Evolutionary conservation across 257 asterid species (phyloP).

Genomic region (Salvia hispanica): DNA sequence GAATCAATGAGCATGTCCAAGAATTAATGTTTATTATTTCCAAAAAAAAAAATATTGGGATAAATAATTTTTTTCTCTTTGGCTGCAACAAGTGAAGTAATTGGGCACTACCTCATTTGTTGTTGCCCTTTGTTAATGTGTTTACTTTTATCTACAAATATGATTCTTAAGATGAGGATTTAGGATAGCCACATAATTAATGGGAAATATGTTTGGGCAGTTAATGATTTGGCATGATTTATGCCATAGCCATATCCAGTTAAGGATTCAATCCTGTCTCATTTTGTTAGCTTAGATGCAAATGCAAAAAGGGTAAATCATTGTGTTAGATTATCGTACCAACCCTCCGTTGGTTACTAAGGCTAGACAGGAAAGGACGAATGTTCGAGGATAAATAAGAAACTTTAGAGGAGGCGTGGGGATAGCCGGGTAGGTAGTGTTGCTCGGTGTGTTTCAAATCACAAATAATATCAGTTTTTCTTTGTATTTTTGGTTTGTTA

Average conservation of each 20-base stretch:
- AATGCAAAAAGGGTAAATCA: no score
- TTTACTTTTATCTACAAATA: not conserved
- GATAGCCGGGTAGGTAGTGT: not conserved
- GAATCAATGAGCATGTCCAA: conserved; percentile 25
- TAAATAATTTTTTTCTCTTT: no score
- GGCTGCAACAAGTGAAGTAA: no score
- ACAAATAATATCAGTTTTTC: not conserved
- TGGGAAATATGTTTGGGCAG: no score
- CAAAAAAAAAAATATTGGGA: no score
- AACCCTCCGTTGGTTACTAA: not conserved
- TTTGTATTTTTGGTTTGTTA: no score
- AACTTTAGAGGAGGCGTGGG: not conserved
- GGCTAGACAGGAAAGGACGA: not conserved
- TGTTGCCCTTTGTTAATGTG: not conserved
- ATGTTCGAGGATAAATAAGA: not conserved
- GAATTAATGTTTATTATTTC: no score
- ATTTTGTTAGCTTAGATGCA: no score
- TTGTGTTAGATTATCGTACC: not conserved
- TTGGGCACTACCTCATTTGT: no score
- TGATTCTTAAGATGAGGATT: not conserved
- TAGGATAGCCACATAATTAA: not conserved
- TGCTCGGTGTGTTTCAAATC: not conserved
- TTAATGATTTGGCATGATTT: no score
- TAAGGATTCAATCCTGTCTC: no score
- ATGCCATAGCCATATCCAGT: no score